Conservation (phyloP, 192 early-diverging fungal species). For the Entophlyctis luteolus region DNA sequence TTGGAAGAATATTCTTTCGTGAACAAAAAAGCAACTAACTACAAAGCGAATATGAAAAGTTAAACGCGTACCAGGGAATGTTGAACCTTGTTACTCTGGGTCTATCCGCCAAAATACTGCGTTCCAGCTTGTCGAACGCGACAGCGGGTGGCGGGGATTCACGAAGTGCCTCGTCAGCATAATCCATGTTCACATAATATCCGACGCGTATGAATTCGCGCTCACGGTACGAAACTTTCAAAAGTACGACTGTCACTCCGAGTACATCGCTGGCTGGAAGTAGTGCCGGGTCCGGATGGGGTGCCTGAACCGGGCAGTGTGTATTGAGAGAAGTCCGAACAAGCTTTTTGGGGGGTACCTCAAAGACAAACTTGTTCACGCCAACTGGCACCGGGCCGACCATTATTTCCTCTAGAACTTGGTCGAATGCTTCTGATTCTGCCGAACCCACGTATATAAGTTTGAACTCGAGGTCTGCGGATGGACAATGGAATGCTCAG, state of each 20-base stretch:
- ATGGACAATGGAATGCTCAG: background rate
- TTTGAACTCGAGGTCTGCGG: constrained; percentile 94
- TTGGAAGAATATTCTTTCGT: background rate
- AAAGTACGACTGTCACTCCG: constrained; percentile 85
- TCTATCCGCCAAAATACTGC: constrained; percentile 88
- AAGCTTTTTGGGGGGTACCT: constrained; percentile 52
- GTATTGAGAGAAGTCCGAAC: background rate
- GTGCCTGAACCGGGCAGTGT: constrained; percentile 35
- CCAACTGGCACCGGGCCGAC: constrained; percentile 96
- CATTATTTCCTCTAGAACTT: constrained; percentile 89
- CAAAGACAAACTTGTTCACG: constrained; percentile 88
- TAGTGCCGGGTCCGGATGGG: constrained; percentile 57
- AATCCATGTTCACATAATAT: constrained; percentile 98
- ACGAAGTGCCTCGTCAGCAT: constrained; percentile 74
- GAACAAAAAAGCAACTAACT: background rate
- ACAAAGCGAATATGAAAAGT: background rate
- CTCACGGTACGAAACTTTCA: constrained; percentile 83
- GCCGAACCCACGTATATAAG: constrained; percentile 87
- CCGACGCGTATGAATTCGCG: constrained; percentile 95
- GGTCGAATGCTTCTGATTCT: constrained; percentile 79
- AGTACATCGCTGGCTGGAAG: constrained; percentile 79
- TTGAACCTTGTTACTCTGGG: constrained; percentile 85
- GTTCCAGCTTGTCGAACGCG: constrained; percentile 69
- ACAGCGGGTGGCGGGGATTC: constrained; percentile 72
- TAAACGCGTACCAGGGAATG: constrained; percentile 46